Evolutionary conservation across 2,329 filamentous ascomycete species (phyloP), one percentile per base, ranked within the genome.

Genomic region (Xylariales sp.): DNA sequence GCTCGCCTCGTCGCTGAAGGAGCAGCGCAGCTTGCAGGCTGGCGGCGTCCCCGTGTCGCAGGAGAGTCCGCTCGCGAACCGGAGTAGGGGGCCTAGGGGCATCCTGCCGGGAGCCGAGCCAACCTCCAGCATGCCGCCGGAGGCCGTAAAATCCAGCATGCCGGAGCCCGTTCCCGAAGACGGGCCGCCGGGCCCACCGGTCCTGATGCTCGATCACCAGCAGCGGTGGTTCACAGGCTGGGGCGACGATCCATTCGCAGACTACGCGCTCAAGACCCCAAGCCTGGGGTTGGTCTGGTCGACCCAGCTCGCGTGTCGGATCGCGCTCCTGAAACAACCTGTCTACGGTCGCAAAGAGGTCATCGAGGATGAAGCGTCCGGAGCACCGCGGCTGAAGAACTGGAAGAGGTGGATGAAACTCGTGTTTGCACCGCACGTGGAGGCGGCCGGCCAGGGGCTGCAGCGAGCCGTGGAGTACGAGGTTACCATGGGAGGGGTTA

Each of bases 201-300:
- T 82, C 1, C 70, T 96, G 25, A 75, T 78, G 21, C 76, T 96
- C 7, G 83, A 94, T 51, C 86, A 96, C 61, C 91, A 97, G 62
- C 88, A 96, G 59, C 78, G 86, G 29, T 96, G 90, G 78, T 95
- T 96, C 63, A 94, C 90, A 4, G 90, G 93, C 46, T 96, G 93
- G 91, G 89, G 91, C 16, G 87, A 95, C 58, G 72, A 81, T 40
- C 66, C 72, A 13, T 52, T 62, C 18, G 59, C 65, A 15, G 54
- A 63, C 16, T 59, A 66, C 33, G 61, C 65, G 18, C 63, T 84
- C 39, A 97, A 96, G 63, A 95, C 87, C 0, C 91, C 91, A 0
- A 86, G 86, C 6, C 65, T 97, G 17, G 91, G 91, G 1, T 72
- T 95, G 6, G 84, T 94, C 10, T 97, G 91, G 91, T 82, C 88